phyloP scores from a whole-genome alignment of 371 early-diverging fungal genomes.

The Saksenaea vasiformis region DNA sequence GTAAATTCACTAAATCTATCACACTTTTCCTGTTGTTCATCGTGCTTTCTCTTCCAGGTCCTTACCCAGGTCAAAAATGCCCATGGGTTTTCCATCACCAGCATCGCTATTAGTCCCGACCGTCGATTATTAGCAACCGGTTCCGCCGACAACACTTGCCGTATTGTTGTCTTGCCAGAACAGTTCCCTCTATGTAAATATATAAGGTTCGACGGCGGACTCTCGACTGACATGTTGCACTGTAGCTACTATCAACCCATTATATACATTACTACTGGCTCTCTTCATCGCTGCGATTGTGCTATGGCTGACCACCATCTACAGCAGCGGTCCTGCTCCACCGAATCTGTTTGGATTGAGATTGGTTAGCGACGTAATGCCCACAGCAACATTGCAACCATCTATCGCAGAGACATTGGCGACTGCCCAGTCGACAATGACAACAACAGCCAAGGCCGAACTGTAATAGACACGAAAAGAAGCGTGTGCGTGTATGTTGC shows the following conservation, averaged over 20 bases:
- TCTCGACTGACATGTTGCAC: neutral
- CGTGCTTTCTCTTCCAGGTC: constrained; percentile 7
- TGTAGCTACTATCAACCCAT: constrained; percentile 26
- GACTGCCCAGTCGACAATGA: neutral
- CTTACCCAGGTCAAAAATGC: constrained; percentile 56
- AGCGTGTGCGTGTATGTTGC: neutral
- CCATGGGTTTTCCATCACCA: constrained; percentile 68
- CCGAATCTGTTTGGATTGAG: neutral
- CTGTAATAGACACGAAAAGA: neutral
- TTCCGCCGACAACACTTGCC: constrained; percentile 69
- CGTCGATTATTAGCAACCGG: constrained; percentile 61
- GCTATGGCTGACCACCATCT: constrained; percentile 3
- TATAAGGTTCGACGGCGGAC: neutral
- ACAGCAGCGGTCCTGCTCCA: neutral
- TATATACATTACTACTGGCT: constrained; percentile 39
- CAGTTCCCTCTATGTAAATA: constrained; percentile 47
- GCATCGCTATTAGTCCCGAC: constrained; percentile 63
- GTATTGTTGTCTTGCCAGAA: constrained; percentile 56
- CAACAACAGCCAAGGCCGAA: neutral
- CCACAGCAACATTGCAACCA: neutral
- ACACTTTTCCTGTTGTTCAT: neutral
- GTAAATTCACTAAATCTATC: constrained; percentile 23
- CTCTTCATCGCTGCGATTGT: constrained; percentile 23
- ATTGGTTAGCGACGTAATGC: neutral
- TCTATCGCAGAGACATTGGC: neutral